phyloP scores from a whole-genome alignment of 495 filamentous ascomycete species.

The Parathielavia hyrcaniae region DNA sequence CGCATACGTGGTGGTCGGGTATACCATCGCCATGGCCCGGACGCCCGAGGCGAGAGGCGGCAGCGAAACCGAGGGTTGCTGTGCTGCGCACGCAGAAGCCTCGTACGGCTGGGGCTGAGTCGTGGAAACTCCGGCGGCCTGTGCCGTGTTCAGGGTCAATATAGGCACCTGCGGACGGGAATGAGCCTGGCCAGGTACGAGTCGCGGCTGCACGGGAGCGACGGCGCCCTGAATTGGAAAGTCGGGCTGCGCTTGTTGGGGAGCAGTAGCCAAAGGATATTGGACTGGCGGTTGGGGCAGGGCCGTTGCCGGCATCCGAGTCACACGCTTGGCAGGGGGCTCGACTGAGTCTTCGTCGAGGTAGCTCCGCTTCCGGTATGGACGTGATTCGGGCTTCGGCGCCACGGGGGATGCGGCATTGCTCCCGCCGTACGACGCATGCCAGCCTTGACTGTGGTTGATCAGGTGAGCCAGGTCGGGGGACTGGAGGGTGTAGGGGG shows the following conservation, averaged over 20 bases:
- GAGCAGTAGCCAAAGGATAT: slow-evolving; percentile 29
- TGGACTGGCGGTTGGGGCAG: slow-evolving; percentile 14
- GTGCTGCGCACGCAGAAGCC: slow-evolving; percentile 27
- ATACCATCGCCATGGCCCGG: slow-evolving; percentile 49
- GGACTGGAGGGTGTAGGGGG: slow-evolving; percentile 26
- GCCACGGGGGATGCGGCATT: slow-evolving; percentile 50
- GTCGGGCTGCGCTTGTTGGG: slow-evolving; percentile 30
- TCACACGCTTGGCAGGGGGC: slow-evolving; percentile 61
- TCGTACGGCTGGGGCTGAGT: slow-evolving; percentile 19
- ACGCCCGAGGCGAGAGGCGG: slow-evolving; percentile 41
- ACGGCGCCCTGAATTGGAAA: slow-evolving; percentile 30
- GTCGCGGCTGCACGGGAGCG: slow-evolving; percentile 25
- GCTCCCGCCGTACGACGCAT: slow-evolving; percentile 34
- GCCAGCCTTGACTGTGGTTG: slow-evolving; percentile 26
- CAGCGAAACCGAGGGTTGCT: slow-evolving; percentile 38
- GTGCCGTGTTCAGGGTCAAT: slow-evolving; percentile 40
- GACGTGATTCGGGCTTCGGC: slow-evolving; percentile 40
- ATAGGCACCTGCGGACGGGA: slow-evolving; percentile 38
- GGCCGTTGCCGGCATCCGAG: slow-evolving; percentile 25
- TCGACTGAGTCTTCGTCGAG: slow-evolving; percentile 56
- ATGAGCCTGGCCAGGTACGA: slow-evolving; percentile 15
- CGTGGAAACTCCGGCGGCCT: slow-evolving; percentile 6
- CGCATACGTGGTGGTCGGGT: slow-evolving; percentile 32
- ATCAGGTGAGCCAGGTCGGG: slow-evolving; percentile 26
- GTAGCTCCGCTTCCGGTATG: slow-evolving; percentile 62